Evolutionary conservation across 2,329 filamentous ascomycete genomes (phyloP), one percentile per base, ranked within the genome.

Genomic region (Penicillium frequentans): DNA sequence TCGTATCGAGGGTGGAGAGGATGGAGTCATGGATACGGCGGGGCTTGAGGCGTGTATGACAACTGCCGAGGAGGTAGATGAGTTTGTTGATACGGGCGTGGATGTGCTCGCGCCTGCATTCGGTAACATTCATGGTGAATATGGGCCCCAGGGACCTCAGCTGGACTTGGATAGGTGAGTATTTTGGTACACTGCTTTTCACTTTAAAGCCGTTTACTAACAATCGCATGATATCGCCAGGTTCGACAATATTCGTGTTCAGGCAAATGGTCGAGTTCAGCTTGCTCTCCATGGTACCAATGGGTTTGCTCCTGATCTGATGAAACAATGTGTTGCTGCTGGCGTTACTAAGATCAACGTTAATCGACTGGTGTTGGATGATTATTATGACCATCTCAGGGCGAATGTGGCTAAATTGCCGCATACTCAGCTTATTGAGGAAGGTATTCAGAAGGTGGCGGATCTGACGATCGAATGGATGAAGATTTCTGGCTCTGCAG

Each of bases 21-120:
- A 90, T 65, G 89, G 89, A 0, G 84, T 91, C 3, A 81, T 82
- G 31, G 87, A 90, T 67, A 85, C 84, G 13, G 81, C 77, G 3
- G 84, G 84, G 59, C 66, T 87, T 46, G 79, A 84, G 61, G 84
- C 49, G 3, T 52, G 49, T 6, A 56, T 90, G 63, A 90, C 87
- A 0, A 89, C 85, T 0, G 79, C 82, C 0, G 85, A 88, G 57
- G 83, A 90, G 70, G 86, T 86, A 1, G 81, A 86, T 59, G 83
- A 88, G 60, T 90, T 90, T 62, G 79, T 89, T 19, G 80, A 76
- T 1, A 87, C 86, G 7, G 88, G 87, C 0, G 87, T 90, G 65
- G 85, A 90, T 64, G 86, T 86, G 72, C 77, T 91, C 7, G 88
- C 88, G 1, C 88, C 88, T 0, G 86, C 86, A 0, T 88, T 90